Evolutionary conservation across 768 basidiomycete genomes (phyloP).

Genomic region (Auriculariales sp.): DNA sequence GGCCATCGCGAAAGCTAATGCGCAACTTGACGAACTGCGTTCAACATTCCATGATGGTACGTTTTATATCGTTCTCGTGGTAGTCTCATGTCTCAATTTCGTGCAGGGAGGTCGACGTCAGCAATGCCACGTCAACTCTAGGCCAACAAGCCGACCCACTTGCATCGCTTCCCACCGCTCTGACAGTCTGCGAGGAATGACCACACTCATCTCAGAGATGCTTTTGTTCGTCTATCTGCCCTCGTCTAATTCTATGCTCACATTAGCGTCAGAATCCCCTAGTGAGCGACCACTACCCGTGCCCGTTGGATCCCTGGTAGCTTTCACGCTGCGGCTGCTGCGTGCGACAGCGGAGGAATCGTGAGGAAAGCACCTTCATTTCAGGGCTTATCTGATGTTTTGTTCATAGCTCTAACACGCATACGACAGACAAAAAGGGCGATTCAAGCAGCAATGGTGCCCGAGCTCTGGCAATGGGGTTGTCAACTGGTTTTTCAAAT

Average conservation of each 20-base stretch:
- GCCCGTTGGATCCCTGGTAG: slow-evolving; percentile 48
- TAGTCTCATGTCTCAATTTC: background rate
- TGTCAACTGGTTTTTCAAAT: slow-evolving; percentile 37
- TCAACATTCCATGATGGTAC: slow-evolving; percentile 44
- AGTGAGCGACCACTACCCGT: slow-evolving; percentile 45
- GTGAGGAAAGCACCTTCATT: slow-evolving; percentile 18
- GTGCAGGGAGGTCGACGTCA: background rate
- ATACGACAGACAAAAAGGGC: slow-evolving; percentile 34
- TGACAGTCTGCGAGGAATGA: slow-evolving; percentile 43
- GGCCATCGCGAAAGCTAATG: slow-evolving; percentile 50
- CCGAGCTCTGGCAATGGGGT: slow-evolving; percentile 36
- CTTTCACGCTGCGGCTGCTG: slow-evolving; percentile 34
- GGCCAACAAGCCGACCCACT: slow-evolving; percentile 26
- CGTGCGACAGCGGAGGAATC: slow-evolving; percentile 31
- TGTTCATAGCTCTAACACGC: slow-evolving; percentile 29
- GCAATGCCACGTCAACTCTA: slow-evolving; percentile 7
- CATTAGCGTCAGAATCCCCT: slow-evolving; percentile 3
- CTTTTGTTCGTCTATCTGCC: slow-evolving; percentile 4
- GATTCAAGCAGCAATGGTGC: slow-evolving; percentile 39
- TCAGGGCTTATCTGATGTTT: slow-evolving; percentile 4
- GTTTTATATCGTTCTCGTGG: slow-evolving; percentile 4
- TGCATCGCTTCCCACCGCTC: slow-evolving; percentile 34
- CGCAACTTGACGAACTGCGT: slow-evolving; percentile 40
- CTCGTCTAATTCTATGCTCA: background rate
- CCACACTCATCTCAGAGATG: slow-evolving; percentile 26